Conservation (phyloP, 2,329 filamentous ascomycete species). For the Ceratocystis huliohia region DNA sequence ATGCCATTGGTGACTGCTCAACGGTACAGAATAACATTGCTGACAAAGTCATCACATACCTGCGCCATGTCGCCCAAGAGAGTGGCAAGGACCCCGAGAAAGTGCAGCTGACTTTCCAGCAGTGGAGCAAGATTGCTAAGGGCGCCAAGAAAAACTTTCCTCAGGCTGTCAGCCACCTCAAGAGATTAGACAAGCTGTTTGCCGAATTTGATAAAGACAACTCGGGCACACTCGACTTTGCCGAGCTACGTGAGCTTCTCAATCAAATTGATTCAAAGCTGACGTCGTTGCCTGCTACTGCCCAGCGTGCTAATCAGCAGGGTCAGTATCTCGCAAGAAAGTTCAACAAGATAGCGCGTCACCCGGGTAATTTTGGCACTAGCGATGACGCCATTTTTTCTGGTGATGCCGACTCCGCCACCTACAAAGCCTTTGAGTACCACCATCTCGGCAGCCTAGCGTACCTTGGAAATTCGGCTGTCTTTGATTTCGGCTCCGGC, state of each 20-base stretch:
- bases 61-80: conserved; percentile 82
- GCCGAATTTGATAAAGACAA: conserved; percentile 85
- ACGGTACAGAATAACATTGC: conserved; percentile 97
- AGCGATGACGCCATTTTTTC: conserved; percentile 66
- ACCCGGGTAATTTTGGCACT: conserved; percentile 53
- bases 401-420: conserved; percentile 79
- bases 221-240: conserved; percentile 84
- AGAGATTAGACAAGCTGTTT: conserved; percentile 82
- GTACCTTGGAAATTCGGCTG: conserved; percentile 90
- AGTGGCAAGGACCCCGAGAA: conserved; percentile 79
- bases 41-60: conserved; percentile 78
- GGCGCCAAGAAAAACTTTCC: conserved; percentile 83
- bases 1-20: conserved; percentile 88
- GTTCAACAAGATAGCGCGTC: conserved; percentile 77
- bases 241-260: conserved; percentile 77
- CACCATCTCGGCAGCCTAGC: conserved; percentile 81
- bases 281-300: conserved; percentile 85
- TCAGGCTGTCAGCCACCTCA: conserved; percentile 75
- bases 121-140: conserved; percentile 76
- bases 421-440: conserved; percentile 93
- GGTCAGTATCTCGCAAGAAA: conserved; percentile 86
- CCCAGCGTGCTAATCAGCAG: conserved; percentile 92
- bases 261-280: conserved; percentile 89
- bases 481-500: conserved; percentile 71
- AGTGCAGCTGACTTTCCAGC: conserved; percentile 71